Conservation (phyloP, 805 yeast species). For the Kuraishia molischiana region DNA sequence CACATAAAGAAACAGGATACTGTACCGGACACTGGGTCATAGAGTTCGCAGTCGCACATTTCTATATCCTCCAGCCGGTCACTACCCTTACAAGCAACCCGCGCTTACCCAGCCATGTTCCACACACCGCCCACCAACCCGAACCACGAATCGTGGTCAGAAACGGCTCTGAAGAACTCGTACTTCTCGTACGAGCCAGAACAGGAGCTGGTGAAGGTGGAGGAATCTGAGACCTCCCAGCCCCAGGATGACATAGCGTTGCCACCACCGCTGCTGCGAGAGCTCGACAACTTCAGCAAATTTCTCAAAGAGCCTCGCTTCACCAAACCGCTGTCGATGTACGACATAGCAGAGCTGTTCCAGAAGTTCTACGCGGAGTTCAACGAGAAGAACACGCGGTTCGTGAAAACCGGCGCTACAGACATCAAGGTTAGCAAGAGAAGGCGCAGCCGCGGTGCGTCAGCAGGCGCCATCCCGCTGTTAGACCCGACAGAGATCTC, state of each 20-base stretch:
- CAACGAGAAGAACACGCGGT: slow-evolving; percentile 9
- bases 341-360: slow-evolving; percentile 23
- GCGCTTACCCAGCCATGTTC: slow-evolving; percentile 16
- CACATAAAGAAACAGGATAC: too few species aligned
- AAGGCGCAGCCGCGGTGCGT: background rate
- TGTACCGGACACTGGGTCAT: too few species aligned
- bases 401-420: slow-evolving; percentile 9
- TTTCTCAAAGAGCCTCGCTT: slow-evolving; percentile 24
- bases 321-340: slow-evolving; percentile 22
- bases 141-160: slow-evolving; percentile 14
- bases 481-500: slow-evolving; percentile 6
- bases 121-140: slow-evolving; percentile 23
- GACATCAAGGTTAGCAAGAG: slow-evolving; percentile 1
- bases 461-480: slow-evolving; percentile 2
- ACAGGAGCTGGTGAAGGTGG: background rate
- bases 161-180: slow-evolving; percentile 14
- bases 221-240: background rate
- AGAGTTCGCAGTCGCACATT: too few species aligned
- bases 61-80: too few species aligned
- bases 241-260: slow-evolving; percentile 8
- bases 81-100: too few species aligned
- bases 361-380: slow-evolving; percentile 22
- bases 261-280: slow-evolving; percentile 14
- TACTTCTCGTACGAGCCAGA: slow-evolving; percentile 8
- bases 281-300: slow-evolving; percentile 17